A percentile compares a stretch with the other conserved stretches of the same genome.
phyloP scores from a whole-genome alignment of 2,329 filamentous ascomycete species.

The Colletotrichum aenigma region DNA sequence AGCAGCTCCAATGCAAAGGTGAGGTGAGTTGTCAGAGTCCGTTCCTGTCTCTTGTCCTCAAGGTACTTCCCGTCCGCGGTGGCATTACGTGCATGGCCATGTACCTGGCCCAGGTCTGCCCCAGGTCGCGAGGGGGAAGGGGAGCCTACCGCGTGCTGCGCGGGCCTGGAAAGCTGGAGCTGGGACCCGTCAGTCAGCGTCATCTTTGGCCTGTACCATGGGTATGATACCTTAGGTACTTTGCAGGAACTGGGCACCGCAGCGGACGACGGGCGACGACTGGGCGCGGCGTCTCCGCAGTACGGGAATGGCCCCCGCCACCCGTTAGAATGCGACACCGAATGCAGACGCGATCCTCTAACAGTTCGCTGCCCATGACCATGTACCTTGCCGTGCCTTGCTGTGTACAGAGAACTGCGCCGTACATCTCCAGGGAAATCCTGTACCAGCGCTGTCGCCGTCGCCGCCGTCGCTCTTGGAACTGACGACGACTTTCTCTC shows the following conservation, averaged over 20 bases:
- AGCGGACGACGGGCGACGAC: background rate
- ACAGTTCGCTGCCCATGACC: background rate
- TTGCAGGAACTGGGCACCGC: background rate
- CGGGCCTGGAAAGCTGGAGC: background rate
- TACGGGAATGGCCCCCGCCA: slow-evolving; percentile 2
- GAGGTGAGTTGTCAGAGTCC: background rate
- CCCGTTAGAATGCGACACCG: background rate
- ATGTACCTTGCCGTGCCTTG: background rate
- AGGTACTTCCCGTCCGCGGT: background rate
- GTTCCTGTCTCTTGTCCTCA: too few relatives aligned
- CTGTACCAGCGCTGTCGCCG: background rate
- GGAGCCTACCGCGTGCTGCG: background rate
- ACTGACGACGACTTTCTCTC: slow-evolving; percentile 3
- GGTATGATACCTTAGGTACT: too few relatives aligned
- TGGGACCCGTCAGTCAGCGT: slow-evolving; percentile 16
- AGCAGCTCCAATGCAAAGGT: background rate
- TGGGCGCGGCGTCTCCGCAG: slow-evolving; percentile 9
- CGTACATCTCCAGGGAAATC: background rate
- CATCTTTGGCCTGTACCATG: background rate
- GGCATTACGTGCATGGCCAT: background rate
- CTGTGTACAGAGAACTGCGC: background rate
- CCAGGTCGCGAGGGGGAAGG: background rate
- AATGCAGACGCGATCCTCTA: background rate
- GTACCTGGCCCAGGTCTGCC: background rate
- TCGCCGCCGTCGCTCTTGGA: background rate